Evolutionary conservation across 768 basidiomycete genomes (phyloP), one percentile per base, ranked within the genome.

Genomic region (Rhodotorula taiwanensis): DNA sequence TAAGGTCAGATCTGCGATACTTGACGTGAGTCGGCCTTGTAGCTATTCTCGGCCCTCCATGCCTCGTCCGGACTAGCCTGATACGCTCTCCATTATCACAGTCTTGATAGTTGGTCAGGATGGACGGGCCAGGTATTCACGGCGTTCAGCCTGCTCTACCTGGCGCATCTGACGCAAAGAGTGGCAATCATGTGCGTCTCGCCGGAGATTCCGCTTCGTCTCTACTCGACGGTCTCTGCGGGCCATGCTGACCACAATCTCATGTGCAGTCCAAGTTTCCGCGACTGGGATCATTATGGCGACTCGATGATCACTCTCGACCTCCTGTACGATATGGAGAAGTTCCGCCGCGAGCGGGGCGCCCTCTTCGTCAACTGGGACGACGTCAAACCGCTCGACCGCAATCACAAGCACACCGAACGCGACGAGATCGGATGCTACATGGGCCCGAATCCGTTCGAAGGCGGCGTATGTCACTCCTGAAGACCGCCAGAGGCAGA

Each of bases 361-460:
- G 51, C 55, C 1, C 50, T 66, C 21, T 66, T 61, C 52, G 59
- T 60, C 50, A 49, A 57, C 28, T 61, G 59, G 64, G 64, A 66
- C 51, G 59, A 66, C 30, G 64, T 66, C 44, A 66, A 66, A 45
- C 64, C 64, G 47, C 47, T 66, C 21, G 64, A 66, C 52, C 55
- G 64, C 3, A 6, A 16, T 4, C 64, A 66, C 50, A 33, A 44
- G 20, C n/a, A 25, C 15, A 66, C 64, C 9, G 41, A 57, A 20
- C 50, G 45, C 8, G 64, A 66, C 31, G 43, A 31, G 41, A 60
- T 66, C 25, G 59, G 59, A 2, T 66, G 64, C 52, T 56, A 61
- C 31, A 60, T 60, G 64, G 64, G 64, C 21, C 39, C 39, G 45
- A 60, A 60, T 28, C 21, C 64, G 9, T 60, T 60, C 55, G 64